Evolutionary conservation across 805 yeast genomes (phyloP).

Genomic region (Metschnikowia baotianmanensis): DNA sequence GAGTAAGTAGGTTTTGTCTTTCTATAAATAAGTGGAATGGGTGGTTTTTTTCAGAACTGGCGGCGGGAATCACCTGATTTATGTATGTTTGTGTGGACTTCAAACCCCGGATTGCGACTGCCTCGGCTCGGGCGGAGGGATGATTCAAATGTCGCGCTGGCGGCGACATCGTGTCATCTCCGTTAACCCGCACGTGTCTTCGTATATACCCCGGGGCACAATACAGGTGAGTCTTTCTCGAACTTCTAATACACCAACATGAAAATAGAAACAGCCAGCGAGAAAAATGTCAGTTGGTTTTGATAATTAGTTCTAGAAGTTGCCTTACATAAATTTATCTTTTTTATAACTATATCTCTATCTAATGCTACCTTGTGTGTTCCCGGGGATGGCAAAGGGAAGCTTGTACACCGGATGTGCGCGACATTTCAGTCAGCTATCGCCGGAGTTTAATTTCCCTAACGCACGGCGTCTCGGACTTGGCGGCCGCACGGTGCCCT

Average conservation of each 20-base stretch:
- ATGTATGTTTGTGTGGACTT: conserved; percentile 9
- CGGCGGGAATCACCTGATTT: conserved; percentile 1
- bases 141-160: conserved; percentile 10
- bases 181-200: conserved; percentile 6
- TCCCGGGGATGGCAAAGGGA: too few species aligned
- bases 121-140: conserved; percentile 9
- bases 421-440: not conserved
- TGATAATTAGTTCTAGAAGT: too few species aligned
- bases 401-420: too few species aligned
- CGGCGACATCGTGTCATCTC: conserved; percentile 2
- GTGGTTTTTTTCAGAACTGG: not conserved
- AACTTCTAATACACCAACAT: not conserved
- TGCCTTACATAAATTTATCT: too few species aligned
- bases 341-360: too few species aligned
- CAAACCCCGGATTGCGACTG: conserved; percentile 12
- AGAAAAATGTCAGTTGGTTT: too few species aligned
- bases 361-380: too few species aligned
- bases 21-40: not conserved
- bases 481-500: not conserved
- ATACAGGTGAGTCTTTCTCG: not conserved
- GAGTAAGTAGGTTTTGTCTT: too few species aligned
- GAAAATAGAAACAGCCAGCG: too few species aligned
- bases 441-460: not conserved
- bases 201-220: conserved; percentile 3
- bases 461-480: not conserved